A percentile compares a stretch with the other conserved stretches of the same genome.
phyloP scores from a whole-genome alignment of 2,329 filamentous ascomycete species.

The Colletotrichum echinochloae region DNA sequence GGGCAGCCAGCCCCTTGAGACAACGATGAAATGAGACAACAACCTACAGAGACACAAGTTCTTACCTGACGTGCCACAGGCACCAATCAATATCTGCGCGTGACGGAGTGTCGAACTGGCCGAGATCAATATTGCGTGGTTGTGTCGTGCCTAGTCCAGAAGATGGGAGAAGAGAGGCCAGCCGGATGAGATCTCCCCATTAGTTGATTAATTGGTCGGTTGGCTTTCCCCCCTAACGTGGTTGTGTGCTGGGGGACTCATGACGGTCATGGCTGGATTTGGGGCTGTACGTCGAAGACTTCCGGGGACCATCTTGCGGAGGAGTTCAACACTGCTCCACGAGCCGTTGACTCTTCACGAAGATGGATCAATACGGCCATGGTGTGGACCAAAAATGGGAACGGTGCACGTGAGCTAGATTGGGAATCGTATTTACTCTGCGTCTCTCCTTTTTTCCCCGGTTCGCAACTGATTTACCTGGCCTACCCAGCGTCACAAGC shows the following conservation, averaged over 20 bases:
- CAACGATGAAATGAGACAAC: constrained; percentile 31
- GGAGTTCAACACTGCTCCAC: not conserved
- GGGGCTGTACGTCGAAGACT: not conserved
- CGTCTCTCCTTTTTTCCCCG: not conserved
- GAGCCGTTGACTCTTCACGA: not conserved
- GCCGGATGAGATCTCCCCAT: not conserved
- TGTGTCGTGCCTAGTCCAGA: not conserved
- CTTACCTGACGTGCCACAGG: not conserved
- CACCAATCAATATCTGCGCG: not conserved
- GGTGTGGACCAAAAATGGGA: not conserved
- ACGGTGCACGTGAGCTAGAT: not conserved
- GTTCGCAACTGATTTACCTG: not conserved
- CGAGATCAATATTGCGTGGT: not conserved
- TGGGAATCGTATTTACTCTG: constrained; percentile 28
- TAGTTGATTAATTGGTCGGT: not conserved
- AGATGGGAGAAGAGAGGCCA: not conserved
- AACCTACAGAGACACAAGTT: constrained; percentile 1
- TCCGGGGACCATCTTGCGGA: not conserved
- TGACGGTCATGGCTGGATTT: not conserved
- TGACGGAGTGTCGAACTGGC: not conserved
- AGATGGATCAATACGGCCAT: not conserved
- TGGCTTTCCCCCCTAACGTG: not conserved
- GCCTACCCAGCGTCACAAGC: not conserved
- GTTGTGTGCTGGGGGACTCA: too few species aligned
- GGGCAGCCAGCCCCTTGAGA: not conserved